Base-by-base conservation (phyloP, 768 basidiomycete species). In the Cytidiella melzeri region DNA sequence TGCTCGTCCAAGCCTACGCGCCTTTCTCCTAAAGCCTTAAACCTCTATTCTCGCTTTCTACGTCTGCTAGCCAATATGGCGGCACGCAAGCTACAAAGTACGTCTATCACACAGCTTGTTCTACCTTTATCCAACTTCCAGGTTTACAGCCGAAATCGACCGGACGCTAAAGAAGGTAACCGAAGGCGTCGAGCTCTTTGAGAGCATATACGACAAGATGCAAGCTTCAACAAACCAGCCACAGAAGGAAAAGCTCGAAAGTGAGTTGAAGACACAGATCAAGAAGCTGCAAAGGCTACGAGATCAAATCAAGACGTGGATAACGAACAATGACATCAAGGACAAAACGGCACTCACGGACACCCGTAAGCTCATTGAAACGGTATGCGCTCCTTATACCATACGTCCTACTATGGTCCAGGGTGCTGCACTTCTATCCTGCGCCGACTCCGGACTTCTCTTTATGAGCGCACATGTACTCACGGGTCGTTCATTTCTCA, bases 141-240 rank as follows among this genome's bases (percentile, higher is more conserved):
- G 11, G 11, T 18, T 30, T 36, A 10, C 70, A 99, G 95, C 92
- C 67, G 96, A 99, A 73, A 97, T 99, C 58, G 96, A 98, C 81
- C 83, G 90, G 64, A 98, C 95, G 43, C 75, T 98, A 62, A 99
- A 99, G 78, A 93, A 92, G 76, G 94, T 99, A 57, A 61, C 84
- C 28, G 91, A 94, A 69, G 96, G 96, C 57, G 93, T 98, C 59
- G 91, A 92, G 73, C 78, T 88, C 67, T 93, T 93, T 64, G 92
- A 93, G 70, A 83, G 77, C 70, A 94, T 96, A 67, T 96, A 95
- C 66, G 93, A 96, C 66, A 99, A 98, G 79, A 94, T 99, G 84
- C 88, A 93, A 67, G 79, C 87, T 43, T 88, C 94, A 15, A 89
- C 90, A 26, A 98, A 96, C 71, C 85, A 94, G 67, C 90, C 95